A percentile compares a stretch with the other conserved stretches of the same genome.
Evolutionary conservation across 1,284 basidiomycete species (phyloP).

Genomic region (Naganishia albida): DNA sequence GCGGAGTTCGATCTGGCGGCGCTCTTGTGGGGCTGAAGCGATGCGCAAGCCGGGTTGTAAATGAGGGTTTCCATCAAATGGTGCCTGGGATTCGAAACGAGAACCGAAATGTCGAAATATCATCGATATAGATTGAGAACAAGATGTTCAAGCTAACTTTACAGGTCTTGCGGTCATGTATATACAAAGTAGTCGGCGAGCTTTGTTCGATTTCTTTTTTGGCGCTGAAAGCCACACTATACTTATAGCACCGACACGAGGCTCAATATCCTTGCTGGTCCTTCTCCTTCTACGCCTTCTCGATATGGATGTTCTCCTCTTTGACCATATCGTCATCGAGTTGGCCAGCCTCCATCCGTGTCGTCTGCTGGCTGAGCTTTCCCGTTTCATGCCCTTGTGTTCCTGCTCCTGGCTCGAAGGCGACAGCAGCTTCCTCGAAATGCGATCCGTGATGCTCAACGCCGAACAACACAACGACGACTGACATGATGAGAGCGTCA

Average conservation of each 20-base stretch:
- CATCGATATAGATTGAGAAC: too few species aligned
- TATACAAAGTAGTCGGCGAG: too few species aligned
- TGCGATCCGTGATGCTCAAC: slow-evolving; percentile 67
- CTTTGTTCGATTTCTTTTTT: too few species aligned
- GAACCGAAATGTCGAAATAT: too few species aligned
- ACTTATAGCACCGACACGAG: too few species aligned
- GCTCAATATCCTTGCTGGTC: neutral
- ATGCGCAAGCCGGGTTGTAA: too few species aligned
- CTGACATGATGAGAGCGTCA: neutral
- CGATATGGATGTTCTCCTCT: slow-evolving; percentile 12
- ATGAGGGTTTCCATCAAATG: too few species aligned
- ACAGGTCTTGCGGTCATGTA: too few species aligned
- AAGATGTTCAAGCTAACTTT: too few species aligned
- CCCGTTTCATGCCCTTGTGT: slow-evolving; percentile 51
- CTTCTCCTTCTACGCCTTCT: neutral
- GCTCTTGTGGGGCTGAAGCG: too few species aligned
- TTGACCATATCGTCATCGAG: slow-evolving; percentile 6
- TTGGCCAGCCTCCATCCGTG: slow-evolving; percentile 17
- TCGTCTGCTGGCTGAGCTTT: slow-evolving; percentile 19
- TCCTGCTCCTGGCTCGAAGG: slow-evolving; percentile 72
- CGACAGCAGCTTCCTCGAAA: slow-evolving; percentile 78
- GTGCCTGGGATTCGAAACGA: too few species aligned
- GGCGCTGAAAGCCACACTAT: too few species aligned
- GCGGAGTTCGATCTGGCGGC: neutral
- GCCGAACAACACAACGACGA: slow-evolving; percentile 58